Evolutionary conservation across 2,329 filamentous ascomycete genomes (phyloP), one percentile per base, ranked within the genome.

Genomic region (Venturia aucupariae): DNA sequence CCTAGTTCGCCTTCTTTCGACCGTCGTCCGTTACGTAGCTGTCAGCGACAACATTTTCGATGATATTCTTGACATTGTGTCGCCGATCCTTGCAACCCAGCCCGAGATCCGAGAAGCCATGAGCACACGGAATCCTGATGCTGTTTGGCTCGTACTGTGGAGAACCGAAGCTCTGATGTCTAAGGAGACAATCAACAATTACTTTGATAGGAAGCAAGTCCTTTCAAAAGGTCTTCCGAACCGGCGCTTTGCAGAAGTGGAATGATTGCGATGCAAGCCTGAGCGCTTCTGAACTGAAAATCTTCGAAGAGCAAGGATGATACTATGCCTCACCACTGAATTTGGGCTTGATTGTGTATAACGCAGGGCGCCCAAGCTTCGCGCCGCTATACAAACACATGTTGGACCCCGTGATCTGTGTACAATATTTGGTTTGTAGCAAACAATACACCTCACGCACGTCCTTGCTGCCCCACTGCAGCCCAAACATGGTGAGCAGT

Each of bases 11-110:
- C 75, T 91, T 44, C 73, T 94, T 22, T 80, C 82, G 35, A 77
- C 81, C 0, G 76, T 92, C n/a, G 81, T 87, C 3, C 77, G 79
- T 24, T 79, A 85, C 70, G 87, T 92, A 8, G 77, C 78, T 7
- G 71, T 92, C n/a, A 81, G 86, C 6, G 87, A 90, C 35, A 82
- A 83, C 55, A 81, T 86, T 67, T 90, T 92, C 72, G 90, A 92
- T 68, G 83, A 90, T 63, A 82, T 90, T 15, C 72, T 93, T 54
- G 81, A 82, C 7, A 74, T 92, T 62, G 73, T 94, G 61, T 72
- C 73, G 55, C 73, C 74, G 2, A 69, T 75, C 13, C 44, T 77
- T 5, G 67, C 69, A 13, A 69, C 70, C 7, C 74, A 80, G 35
- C 64, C 70, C 1, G 77, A 82, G 60, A 81, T 87, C 13, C 81